Evolutionary conservation across 2,329 filamentous ascomycete genomes (phyloP).

Genomic region (Alternaria ethzedia): DNA sequence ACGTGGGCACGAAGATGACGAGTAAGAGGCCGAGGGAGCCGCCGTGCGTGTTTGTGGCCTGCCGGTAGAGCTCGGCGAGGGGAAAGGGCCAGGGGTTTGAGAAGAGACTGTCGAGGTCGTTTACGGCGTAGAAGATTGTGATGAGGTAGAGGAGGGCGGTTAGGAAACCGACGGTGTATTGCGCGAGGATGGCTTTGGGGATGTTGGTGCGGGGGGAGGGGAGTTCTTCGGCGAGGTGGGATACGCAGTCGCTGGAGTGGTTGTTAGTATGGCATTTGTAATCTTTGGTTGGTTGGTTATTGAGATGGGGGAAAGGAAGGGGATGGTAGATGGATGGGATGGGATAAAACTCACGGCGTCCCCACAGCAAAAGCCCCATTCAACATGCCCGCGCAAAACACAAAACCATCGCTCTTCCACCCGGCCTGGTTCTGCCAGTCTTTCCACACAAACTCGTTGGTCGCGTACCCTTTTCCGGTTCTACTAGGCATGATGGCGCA

Average conservation of each 20-base stretch:
- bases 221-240: slow-evolving; percentile 66
- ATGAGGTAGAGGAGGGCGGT: slow-evolving; percentile 49
- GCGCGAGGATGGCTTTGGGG: slow-evolving; percentile 50
- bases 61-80: slow-evolving; percentile 69
- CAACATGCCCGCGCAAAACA: slow-evolving; percentile 69
- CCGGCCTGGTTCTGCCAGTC: slow-evolving; percentile 57
- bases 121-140: slow-evolving; percentile 63
- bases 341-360: slow-evolving; percentile 52
- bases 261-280: neutral
- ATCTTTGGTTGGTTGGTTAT: too few relatives aligned
- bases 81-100: slow-evolving; percentile 61
- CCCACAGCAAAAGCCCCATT: slow-evolving; percentile 75
- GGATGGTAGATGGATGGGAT: neutral
- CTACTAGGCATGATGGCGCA: slow-evolving; percentile 61
- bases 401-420: slow-evolving; percentile 62
- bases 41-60: slow-evolving; percentile 51
- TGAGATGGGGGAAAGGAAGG: too few relatives aligned
- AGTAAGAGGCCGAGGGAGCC: slow-evolving; percentile 55
- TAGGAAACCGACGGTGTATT: slow-evolving; percentile 45
- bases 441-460: slow-evolving; percentile 52
- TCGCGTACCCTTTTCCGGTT: slow-evolving; percentile 52
- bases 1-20: slow-evolving; percentile 61
- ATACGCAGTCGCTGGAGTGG: slow-evolving; percentile 61
- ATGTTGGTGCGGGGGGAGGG: slow-evolving; percentile 46
- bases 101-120: slow-evolving; percentile 63